These are phyloP conservation scores for Wickerhamia fluorescens DNA, from an alignment of 805 yeast species.

Conservation along the genomic window DNA sequence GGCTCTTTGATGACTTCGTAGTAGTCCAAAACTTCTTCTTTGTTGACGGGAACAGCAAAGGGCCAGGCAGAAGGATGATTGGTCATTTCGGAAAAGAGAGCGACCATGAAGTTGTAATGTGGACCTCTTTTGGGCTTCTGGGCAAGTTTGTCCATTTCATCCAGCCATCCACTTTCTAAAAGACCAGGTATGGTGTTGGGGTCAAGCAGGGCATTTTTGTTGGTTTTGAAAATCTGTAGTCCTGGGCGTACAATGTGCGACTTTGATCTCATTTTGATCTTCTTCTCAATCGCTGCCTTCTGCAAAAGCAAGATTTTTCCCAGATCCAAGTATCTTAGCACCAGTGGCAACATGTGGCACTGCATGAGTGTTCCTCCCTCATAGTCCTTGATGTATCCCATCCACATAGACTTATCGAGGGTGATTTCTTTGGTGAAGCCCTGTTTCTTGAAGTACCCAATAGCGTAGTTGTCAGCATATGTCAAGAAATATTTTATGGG, in stretches of 20 bases:
- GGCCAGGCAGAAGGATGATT: conserved; percentile 99
- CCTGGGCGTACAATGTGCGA: conserved; percentile 83
- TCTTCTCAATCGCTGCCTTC: conserved; percentile 83
- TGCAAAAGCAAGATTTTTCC: conserved; percentile 80
- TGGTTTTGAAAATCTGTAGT: conserved; percentile 53
- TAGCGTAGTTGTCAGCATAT: conserved; percentile 98
- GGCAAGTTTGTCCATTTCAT: conserved; percentile 95
- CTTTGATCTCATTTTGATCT: conserved; percentile 71
- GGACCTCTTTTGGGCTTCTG: conserved; percentile 92
- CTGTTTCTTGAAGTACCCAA: conserved; percentile 96
- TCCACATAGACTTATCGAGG: conserved; percentile 81
- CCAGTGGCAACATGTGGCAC: conserved; percentile 84
- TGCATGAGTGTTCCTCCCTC: conserved; percentile 99
- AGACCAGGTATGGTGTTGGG: conserved; percentile 84
- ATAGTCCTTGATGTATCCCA: conserved; percentile 98
- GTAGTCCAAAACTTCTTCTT: conserved; percentile 92
- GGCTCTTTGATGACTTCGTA: conserved; percentile 96
- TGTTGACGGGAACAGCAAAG: conserved; percentile 85
- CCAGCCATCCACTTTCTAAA: conserved; percentile 94
- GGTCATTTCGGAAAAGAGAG: conserved; percentile 77
- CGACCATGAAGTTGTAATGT: conserved; percentile 90
- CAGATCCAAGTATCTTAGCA: conserved; percentile 77
- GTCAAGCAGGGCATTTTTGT: conserved; percentile 47
- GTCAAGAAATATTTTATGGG: conserved; percentile 82
- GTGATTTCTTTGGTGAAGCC: conserved; percentile 96